Conservation (phyloP, 306 rosid genomes). For the Vachellia collinsii region DNA sequence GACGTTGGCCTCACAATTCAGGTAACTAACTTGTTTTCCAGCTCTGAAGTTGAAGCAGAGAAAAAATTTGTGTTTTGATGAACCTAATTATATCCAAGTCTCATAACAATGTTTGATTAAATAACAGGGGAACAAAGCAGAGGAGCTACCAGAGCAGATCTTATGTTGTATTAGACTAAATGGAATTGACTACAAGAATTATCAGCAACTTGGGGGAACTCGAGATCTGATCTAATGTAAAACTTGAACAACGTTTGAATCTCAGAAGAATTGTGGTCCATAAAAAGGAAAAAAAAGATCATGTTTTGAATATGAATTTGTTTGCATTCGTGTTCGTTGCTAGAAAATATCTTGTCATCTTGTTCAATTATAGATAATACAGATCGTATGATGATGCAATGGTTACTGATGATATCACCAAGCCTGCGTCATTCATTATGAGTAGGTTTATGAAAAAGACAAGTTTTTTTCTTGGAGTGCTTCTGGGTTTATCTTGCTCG, state of each 20-base stretch:
- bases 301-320: conserved; percentile 37
- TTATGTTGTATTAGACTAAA: conserved; percentile 88
- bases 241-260: conserved; percentile 42
- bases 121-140: conserved; percentile 86
- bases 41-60: too few relatives aligned
- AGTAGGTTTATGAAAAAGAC: conserved; percentile 12
- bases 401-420: conserved; percentile 8
- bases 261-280: conserved; percentile 32
- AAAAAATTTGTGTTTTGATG: background rate
- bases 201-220: conserved; percentile 74
- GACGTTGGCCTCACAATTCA: conserved; percentile 98
- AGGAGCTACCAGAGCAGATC: conserved; percentile 94
- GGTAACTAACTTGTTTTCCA: conserved; percentile 38
- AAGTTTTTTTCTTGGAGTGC: background rate
- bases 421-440: background rate
- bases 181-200: conserved; percentile 79
- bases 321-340: conserved; percentile 20
- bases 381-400: conserved; percentile 40
- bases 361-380: conserved; percentile 34
- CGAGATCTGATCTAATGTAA: conserved; percentile 47
- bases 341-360: conserved; percentile 29
- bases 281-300: background rate
- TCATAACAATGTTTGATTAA: conserved; percentile 17
- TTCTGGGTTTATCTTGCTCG: background rate
- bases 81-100: background rate